Base-by-base conservation (phyloP, 495 filamentous ascomycete genomes). In the Penicillium manginii region DNA sequence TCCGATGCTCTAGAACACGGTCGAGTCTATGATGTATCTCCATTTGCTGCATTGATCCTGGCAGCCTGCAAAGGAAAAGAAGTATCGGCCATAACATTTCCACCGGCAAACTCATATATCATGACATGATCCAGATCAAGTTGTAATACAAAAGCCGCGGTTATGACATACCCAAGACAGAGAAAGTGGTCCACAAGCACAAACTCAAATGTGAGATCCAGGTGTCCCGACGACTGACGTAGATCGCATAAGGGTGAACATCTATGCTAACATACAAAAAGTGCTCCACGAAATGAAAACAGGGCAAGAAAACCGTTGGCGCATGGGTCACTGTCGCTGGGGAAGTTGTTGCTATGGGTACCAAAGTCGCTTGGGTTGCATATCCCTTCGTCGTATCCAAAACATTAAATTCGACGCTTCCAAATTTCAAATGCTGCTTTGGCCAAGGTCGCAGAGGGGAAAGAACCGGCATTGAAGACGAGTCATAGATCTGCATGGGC, bases 51-150 rank as follows among this genome's bases (percentile, higher is more conserved):
- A 1, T 53, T 73, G 50, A 72, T 73, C 6, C 32, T 73, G 2
- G 72, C 72, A 3, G 67, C 68, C 22, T 69, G 62, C 50, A 66
- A 64, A 46, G 67, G 61, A 52, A 77, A 72, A 26, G 66, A 37
- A 0, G 33, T 61, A 4, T 58, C 55, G 4, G 47, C 35, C 1
- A 53, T 68, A 21, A 37, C 50, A 3, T 66, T 54, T 55, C 68
- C 68, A 0, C 49, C 65, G 3, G 32, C 15, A 4, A 33, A n/a
- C 0, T 14, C 35, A 3, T 64, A 64, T 49, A 52, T 58, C 12
- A 35, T 45, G 40, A 43, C 40, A n/a, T 43, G 46, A 54, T 31
- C 0, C 26, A 8, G 6, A 29, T 1, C 26, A 29, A 29, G 26
- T 29, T 29, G 9, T 29, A 29, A 37, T 14, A 10, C 35, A 12